These are phyloP conservation scores for Pseudocercospora ulei DNA, from an alignment of 2,329 filamentous ascomycete species.

Conservation along the genomic window DNA sequence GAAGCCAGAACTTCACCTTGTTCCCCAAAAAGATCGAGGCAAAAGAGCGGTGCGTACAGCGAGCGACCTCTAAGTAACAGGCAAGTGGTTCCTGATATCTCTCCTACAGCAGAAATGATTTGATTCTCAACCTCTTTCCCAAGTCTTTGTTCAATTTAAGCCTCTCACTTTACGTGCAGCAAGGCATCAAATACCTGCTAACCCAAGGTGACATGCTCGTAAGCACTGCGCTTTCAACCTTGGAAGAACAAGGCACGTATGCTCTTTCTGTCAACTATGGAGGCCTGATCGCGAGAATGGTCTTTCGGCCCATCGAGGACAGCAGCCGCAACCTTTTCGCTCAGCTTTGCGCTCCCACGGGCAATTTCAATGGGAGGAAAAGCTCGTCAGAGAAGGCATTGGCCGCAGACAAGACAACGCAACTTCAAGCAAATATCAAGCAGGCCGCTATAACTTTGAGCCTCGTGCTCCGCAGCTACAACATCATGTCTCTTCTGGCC, in stretches of 20 bases:
- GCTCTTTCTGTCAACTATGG: constrained; percentile 89
- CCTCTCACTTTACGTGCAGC: constrained; percentile 77
- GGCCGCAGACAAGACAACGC: constrained; percentile 8
- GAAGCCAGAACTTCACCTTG: constrained; percentile 57
- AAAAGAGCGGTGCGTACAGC: constrained; percentile 34
- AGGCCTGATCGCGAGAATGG: constrained; percentile 71
- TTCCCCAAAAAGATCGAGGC: constrained; percentile 42
- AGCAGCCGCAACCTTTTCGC: constrained; percentile 84
- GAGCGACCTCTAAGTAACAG: constrained; percentile 22
- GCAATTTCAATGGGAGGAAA: constrained; percentile 31
- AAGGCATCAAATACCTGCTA: constrained; percentile 79
- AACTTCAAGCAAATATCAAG: constrained; percentile 20
- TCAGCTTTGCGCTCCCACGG: constrained; percentile 52
- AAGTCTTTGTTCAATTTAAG: constrained; percentile 61
- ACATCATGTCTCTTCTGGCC: constrained; percentile 60
- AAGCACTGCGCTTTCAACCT: constrained; percentile 64
- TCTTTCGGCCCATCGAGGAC: constrained; percentile 94
- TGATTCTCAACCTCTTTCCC: constrained; percentile 56
- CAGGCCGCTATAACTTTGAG: constrained; percentile 47
- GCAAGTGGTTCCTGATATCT: constrained; percentile 22
- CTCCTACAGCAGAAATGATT: constrained; percentile 31
- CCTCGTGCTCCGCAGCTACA: constrained; percentile 61
- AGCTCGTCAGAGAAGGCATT: constrained; percentile 38
- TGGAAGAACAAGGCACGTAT: constrained; percentile 80
- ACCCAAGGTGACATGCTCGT: constrained; percentile 92